phyloP scores from a whole-genome alignment of 2,329 filamentous ascomycete genomes.

The Penicillium vulpinum region DNA sequence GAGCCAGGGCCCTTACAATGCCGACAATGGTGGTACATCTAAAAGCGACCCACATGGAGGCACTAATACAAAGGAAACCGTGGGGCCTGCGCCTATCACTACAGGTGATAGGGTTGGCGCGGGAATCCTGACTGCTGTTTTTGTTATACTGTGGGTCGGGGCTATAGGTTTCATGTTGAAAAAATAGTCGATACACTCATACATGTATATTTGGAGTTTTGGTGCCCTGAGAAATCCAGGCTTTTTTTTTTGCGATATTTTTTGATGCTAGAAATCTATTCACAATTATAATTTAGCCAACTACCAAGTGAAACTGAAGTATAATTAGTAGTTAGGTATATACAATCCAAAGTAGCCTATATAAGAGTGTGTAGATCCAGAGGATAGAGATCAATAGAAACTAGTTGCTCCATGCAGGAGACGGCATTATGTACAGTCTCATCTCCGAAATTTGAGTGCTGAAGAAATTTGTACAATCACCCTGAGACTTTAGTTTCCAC shows the following conservation, averaged over 20 bases:
- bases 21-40: conserved; percentile 55
- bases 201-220: not conserved
- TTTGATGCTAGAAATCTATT: not conserved
- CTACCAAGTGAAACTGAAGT: not conserved
- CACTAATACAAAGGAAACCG: not conserved
- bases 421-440: not conserved
- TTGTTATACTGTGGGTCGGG: conserved; percentile 12
- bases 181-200: not conserved
- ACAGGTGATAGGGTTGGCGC: conserved; percentile 35
- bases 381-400: not conserved
- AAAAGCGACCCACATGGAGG: conserved; percentile 31
- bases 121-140: conserved; percentile 31
- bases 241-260: not conserved
- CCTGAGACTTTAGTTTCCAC: not conserved
- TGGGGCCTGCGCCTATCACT: conserved; percentile 5
- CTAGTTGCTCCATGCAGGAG: not conserved
- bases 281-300: not conserved
- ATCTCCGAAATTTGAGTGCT: not conserved
- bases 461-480: not conserved
- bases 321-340: no score
- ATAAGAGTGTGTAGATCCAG: not conserved
- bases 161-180: conserved; percentile 1
- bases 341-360: no score
- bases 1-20: conserved; percentile 46
- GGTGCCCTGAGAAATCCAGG: not conserved